Evolutionary conservation across 2,329 filamentous ascomycete species (phyloP).

Genomic region (Aotearoamyces nothofagi): DNA sequence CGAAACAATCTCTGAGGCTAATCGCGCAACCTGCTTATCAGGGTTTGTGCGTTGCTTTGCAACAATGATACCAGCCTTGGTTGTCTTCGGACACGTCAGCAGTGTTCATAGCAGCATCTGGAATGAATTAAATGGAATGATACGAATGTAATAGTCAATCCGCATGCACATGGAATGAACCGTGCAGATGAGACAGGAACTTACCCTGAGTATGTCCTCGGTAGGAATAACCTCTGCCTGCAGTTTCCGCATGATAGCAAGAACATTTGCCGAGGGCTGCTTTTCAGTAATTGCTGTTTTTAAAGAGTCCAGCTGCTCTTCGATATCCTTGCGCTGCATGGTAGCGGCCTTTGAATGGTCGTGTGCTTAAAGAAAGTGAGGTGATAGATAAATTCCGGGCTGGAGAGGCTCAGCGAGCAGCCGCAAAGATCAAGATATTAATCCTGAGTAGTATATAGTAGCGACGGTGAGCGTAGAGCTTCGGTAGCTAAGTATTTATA

Average conservation of each 20-base stretch:
- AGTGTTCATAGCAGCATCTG: no score
- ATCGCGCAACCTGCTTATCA: slow-evolving; percentile 65
- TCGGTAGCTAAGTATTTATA: no score
- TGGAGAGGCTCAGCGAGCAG: no score
- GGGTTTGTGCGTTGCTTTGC: slow-evolving; percentile 65
- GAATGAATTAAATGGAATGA: no score
- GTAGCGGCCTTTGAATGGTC: background rate
- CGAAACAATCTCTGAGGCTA: slow-evolving; percentile 68
- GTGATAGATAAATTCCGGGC: no score
- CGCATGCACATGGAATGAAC: no score
- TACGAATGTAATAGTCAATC: no score
- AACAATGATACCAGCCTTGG: slow-evolving; percentile 81
- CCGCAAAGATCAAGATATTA: no score
- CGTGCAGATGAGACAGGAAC: slow-evolving; percentile 19
- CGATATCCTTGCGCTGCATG: slow-evolving; percentile 75
- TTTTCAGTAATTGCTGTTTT: slow-evolving; percentile 63
- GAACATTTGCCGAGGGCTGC: slow-evolving; percentile 56
- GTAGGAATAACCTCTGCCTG: slow-evolving; percentile 70
- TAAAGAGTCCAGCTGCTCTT: slow-evolving; percentile 61
- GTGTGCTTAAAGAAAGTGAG: slow-evolving; percentile 1
- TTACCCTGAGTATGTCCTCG: slow-evolving; percentile 74
- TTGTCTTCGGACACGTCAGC: slow-evolving; percentile 36
- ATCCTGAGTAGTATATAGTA: no score
- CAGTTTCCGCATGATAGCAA: slow-evolving; percentile 61
- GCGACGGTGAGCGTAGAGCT: no score